Base-by-base conservation (phyloP, 2,329 filamentous ascomycete genomes). In the Pestalotiopsis sp. region DNA sequence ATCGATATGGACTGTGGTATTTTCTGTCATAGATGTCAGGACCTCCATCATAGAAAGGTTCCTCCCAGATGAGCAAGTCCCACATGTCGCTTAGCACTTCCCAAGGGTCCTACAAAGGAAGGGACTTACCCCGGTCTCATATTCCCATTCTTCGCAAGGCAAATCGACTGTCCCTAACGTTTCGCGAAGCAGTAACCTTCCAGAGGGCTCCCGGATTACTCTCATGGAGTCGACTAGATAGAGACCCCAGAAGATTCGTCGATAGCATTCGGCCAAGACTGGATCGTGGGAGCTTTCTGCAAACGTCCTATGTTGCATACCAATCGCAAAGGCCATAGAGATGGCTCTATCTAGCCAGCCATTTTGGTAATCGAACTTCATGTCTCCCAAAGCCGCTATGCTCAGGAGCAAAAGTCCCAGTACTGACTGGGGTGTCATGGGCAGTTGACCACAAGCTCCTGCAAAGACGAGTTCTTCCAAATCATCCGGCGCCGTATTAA, bases 191-290 rank as follows among this genome's bases (percentile, higher is more conserved):
- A 75, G 69, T 49, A 78, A 76, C 49, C 70, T 73, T 31, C 73
- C 68, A 39, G 69, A 70, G 7, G 70, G 68, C n/a, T 75, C 72
- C 20, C 69, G 71, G 58, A 73, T 49, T 6, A 68, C 68, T 20
- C 75, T 72, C 64, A 74, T 70, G 55, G 71, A 74, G 59, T 76
- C 71, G 55, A 76, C 74, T 20, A 79, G 73, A 66, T 77, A 81
- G n/a, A 83, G 69, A 14, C 75, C 76, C 80, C 81, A 83, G 72
- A 79, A 83, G 4, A 80, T 82, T 45, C 81, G 78, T 66, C 81
- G 76, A 73, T 78, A 82, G 59, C 80, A 81, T 72, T 83, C 81
- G 2, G 78, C 80, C 39, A 81, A 71, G 5, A 82, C 74, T 4
- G 75, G 70, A 71, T 81, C 77, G n/a, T 73, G 65, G 31, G 77